A percentile compares a stretch with the other conserved stretches of the same genome.
Evolutionary conservation across 2,329 filamentous ascomycete genomes (phyloP).

Genomic region (Claviceps africana): DNA sequence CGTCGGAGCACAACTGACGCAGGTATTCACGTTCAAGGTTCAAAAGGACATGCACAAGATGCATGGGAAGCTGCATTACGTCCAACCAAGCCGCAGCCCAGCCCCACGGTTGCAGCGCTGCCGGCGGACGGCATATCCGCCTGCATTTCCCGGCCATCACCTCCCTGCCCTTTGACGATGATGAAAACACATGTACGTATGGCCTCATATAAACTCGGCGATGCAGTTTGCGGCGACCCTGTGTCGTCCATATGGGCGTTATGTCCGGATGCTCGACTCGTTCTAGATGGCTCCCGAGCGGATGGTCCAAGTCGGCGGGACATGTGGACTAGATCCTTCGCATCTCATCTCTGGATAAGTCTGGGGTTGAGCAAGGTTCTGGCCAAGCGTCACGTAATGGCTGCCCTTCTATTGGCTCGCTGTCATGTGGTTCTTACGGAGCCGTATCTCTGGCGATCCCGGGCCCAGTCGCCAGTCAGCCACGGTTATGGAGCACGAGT

Average conservation of each 20-base stretch:
- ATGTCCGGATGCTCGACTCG: not conserved
- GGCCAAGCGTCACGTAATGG: constrained; percentile 5
- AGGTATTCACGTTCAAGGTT: not conserved
- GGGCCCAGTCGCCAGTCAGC: constrained; percentile 1
- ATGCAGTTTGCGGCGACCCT: not conserved
- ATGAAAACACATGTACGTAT: not conserved
- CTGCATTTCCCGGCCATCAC: not conserved
- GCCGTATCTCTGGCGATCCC: not conserved
- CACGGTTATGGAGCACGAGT: constrained; percentile 3
- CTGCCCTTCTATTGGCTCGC: constrained; percentile 5
- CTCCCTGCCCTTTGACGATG: not conserved
- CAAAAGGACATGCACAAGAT: not conserved
- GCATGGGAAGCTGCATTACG: constrained; percentile 1
- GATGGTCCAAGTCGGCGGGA: not conserved
- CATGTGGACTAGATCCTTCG: not conserved
- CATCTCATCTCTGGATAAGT: not conserved
- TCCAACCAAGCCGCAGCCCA: not conserved
- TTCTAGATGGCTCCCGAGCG: not conserved
- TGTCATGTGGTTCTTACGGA: constrained; percentile 4
- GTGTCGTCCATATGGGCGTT: not conserved
- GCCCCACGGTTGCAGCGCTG: not conserved
- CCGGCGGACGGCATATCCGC: not conserved
- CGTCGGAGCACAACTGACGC: not conserved
- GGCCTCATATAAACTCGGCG: too few relatives aligned
- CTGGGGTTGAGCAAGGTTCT: constrained; percentile 1